Evolutionary conservation across 768 basidiomycete genomes (phyloP).

Genomic region (Calocybe indica): DNA sequence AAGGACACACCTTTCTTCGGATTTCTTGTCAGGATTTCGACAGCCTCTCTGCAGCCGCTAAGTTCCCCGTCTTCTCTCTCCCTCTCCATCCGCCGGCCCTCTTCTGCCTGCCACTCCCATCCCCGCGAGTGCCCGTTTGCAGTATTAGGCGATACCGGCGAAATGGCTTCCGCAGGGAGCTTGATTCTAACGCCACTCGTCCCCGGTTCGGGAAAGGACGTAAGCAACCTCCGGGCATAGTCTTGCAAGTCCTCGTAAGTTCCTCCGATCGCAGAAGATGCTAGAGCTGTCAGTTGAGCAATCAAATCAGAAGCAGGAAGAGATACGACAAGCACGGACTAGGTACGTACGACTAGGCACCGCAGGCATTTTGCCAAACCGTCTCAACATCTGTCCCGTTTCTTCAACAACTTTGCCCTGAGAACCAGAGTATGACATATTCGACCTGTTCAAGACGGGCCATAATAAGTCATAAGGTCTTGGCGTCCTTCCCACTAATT

Average conservation of each 20-base stretch:
- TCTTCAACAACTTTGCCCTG: constrained; percentile 35
- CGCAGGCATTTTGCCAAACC: constrained; percentile 11
- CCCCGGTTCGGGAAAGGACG: constrained; percentile 31
- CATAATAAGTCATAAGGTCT: constrained; percentile 79
- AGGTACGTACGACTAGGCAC: constrained; percentile 18
- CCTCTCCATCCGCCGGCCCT: constrained; percentile 29
- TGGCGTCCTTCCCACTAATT: constrained; percentile 44
- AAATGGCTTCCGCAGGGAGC: constrained; percentile 16
- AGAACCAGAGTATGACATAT: constrained; percentile 22
- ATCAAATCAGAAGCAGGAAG: constrained; percentile 2
- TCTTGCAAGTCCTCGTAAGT: constrained; percentile 42
- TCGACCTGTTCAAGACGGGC: constrained; percentile 52
- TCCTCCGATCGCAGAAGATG: constrained; percentile 12
- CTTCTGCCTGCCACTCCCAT: constrained; percentile 17
- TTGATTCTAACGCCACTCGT: constrained; percentile 20
- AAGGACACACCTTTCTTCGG: constrained; percentile 71
- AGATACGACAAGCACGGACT: not conserved
- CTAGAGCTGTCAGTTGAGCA: constrained; percentile 3
- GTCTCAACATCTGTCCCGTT: constrained; percentile 9
- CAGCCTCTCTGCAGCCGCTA: constrained; percentile 73
- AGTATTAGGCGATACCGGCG: constrained; percentile 17
- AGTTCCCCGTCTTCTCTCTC: constrained; percentile 35
- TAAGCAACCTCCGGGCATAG: constrained; percentile 49
- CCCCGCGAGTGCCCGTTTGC: constrained; percentile 15
- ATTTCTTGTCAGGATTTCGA: constrained; percentile 86